Evolutionary conservation across 2,329 filamentous ascomycete genomes (phyloP), one percentile per base, ranked within the genome.

Genomic region (Scytalidium sp.): DNA sequence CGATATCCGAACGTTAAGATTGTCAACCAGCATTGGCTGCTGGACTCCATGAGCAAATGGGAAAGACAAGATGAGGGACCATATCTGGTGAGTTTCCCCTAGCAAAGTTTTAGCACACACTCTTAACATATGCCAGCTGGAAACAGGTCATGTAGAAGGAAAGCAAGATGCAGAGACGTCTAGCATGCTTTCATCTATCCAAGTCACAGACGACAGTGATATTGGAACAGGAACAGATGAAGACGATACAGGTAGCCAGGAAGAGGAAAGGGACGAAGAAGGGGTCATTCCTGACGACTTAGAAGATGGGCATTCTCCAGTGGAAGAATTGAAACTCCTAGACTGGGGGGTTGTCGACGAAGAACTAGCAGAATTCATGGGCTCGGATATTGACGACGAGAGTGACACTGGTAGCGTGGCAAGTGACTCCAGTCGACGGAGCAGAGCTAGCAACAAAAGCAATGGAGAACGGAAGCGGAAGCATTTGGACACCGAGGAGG

Each of bases 21-120:
- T 51, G 94, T 99, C 43, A 91, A 87, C 59, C 88, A 91, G 47
- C 84, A 90, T 60, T 99, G 94, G 94, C 82, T 99, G 23, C 79
- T 85, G 25, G 87, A 92, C 58, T 95, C 86, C 49, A 83, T 97
- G 55, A 87, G 84, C 21, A 86, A 87, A 65, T 99, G 94, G 94
- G 76, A 80, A 55, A 85, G 81, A 50, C 74, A 95, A 10, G 84
- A 94, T 49, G 92, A 97, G 66, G 76, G 76, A 2, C 85, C 87
- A 19, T 66, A 62, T 51, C 52, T 64, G 25, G 63, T 65, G 53
- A 39, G 58, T 49, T 19, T 6, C 40, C 19, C 6, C 19, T 19
- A 43, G 4, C 19, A 36, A 15, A 36, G 32, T 7, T n/a, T 9
- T 36, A 15, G 32, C 15, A 36, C 32, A 36, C 32, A 36, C 32